Conservation (phyloP, 2,329 filamentous ascomycete species). For the Pezicula radicicola region DNA sequence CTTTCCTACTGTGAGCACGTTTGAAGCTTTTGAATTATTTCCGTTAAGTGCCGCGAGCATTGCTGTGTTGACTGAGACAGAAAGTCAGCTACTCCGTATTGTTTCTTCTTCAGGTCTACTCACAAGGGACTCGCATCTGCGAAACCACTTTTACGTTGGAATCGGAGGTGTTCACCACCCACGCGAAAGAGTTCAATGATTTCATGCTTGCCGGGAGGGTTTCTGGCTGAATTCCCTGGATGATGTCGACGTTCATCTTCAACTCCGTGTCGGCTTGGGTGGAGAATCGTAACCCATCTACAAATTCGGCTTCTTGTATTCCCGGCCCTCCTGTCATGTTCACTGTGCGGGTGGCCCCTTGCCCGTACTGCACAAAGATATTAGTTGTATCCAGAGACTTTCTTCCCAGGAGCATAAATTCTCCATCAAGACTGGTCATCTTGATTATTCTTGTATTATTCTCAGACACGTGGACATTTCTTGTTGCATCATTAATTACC, state of each 20-base stretch:
- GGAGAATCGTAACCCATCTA: constrained; percentile 23
- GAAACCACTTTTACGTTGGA: constrained; percentile 3
- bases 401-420: constrained; percentile 27
- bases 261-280: constrained; percentile 3
- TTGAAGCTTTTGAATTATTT: constrained; percentile 10
- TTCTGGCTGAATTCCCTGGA: constrained; percentile 6
- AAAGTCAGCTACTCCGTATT: too few species aligned
- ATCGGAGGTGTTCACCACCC: constrained; percentile 6
- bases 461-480: constrained; percentile 24
- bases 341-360: constrained; percentile 24
- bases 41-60: constrained; percentile 14
- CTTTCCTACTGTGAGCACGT: constrained; percentile 13
- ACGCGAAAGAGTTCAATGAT: constrained; percentile 8
- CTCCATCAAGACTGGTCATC: constrained; percentile 27
- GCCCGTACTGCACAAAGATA: constrained; percentile 28
- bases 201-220: constrained; percentile 5
- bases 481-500: constrained; percentile 27
- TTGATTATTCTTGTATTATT: constrained; percentile 29
- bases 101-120: background rate
- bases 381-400: constrained; percentile 19
- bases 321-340: constrained; percentile 21
- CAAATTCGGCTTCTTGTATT: constrained; percentile 23
- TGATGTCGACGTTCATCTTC: constrained; percentile 6
- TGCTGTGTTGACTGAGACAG: constrained; percentile 11
- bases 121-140: constrained; percentile 10